Evolutionary conservation across 345 rosid genomes (phyloP), one percentile per base, ranked within the genome.

Genomic region (Camelina sativa): DNA sequence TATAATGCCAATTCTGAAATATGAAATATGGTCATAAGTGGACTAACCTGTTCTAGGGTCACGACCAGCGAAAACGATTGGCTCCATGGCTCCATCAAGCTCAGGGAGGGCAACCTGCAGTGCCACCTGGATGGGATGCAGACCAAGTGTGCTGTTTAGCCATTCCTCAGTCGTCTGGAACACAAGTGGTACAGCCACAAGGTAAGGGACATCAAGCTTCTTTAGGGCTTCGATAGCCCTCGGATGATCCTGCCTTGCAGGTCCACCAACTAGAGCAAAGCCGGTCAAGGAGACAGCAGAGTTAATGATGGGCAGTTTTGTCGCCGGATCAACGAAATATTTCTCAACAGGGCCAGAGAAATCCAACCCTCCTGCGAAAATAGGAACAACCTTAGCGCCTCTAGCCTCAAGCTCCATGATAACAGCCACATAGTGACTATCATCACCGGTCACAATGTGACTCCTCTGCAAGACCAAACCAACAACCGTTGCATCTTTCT

Each of bases 71-170:
- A 92, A 95, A 62, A 95, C 99, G 44, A 95, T 95, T 16, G 97
- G 99, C 76, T 92, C 97, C 99, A 95, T 92, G 52, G 93, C 99
- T 41, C 99, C 99, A 80, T 92, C 99, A 43, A 95, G 88, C 86
- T 95, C 97, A 1, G 99, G 99, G 20, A 95, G 92, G 67, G 99
- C 97, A 77, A 95, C 99, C 76, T 95, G 97, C 58, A 95, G 77
- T 75, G 99, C 97, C n/a, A 95, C 99, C 84, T 95, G 97, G 76
- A 95, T 95, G 1, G 97, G 99, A 79, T 95, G 99, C 30, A 95
- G 79, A 34, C 99, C 99, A 78, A 95, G 80, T 52, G 97, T 89
- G 52, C 99, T 95, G 70, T 95, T 89, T 22, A 95, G 64, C 99
- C 99, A 95, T 78, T 95, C 99, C 81, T 90, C 99, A 1, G 97